Evolutionary conservation across 352 stramenopile species (phyloP).

Genomic region (Elongisporangium anandrum): DNA sequence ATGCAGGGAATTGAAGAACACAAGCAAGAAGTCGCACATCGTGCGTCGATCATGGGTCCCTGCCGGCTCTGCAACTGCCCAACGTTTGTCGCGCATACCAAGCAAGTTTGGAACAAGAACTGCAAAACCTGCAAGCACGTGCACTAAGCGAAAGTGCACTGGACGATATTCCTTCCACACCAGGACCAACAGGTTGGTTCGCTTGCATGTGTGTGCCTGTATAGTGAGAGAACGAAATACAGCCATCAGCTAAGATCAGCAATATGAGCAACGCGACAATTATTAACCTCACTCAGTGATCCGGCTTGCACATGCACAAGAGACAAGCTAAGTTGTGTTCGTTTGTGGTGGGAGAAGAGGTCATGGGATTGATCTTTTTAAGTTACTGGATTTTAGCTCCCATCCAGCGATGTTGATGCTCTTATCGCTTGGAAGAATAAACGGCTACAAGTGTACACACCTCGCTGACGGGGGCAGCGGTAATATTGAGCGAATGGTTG

Average conservation of each 20-base stretch:
- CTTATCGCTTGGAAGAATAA: not conserved
- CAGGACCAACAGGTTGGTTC: not conserved
- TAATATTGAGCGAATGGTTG: not conserved
- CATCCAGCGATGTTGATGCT: not conserved
- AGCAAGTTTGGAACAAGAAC: slow-evolving; percentile 70
- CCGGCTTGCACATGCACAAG: too few species aligned
- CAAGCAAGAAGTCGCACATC: slow-evolving; percentile 30
- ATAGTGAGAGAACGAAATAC: not conserved
- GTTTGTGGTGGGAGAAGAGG: not conserved
- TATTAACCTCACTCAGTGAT: not conserved
- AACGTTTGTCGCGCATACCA: slow-evolving; percentile 58
- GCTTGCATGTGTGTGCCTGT: not conserved
- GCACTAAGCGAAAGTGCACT: slow-evolving; percentile 24
- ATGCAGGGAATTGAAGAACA: slow-evolving; percentile 46
- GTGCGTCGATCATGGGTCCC: slow-evolving; percentile 42
- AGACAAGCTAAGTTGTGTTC: too few species aligned
- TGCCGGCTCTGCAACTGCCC: slow-evolving; percentile 56
- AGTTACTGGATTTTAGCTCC: not conserved
- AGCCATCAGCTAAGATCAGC: not conserved
- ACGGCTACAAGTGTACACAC: not conserved
- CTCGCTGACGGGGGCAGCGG: not conserved
- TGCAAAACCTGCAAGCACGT: slow-evolving; percentile 64
- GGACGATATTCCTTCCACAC: too few species aligned
- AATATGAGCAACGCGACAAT: not conserved
- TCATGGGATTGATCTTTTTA: not conserved